These are phyloP conservation scores for Sporormia fimetaria DNA, from an alignment of 495 filamentous ascomycete species.

Conservation along the genomic window DNA sequence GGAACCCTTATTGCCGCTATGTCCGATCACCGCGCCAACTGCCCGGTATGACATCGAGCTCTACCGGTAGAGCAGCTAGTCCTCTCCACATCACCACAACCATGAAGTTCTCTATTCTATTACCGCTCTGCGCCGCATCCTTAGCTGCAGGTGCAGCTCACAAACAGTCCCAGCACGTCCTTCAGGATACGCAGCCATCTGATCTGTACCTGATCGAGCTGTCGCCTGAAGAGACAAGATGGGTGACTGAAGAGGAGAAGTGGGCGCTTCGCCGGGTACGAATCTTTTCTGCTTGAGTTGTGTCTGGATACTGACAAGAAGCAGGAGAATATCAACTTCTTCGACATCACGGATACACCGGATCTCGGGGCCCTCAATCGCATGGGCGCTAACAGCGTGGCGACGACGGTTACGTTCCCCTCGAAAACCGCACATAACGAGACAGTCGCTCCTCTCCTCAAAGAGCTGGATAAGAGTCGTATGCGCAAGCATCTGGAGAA, in stretches of 20 bases:
- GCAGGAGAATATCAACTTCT: constrained; percentile 75
- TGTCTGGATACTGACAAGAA: background rate
- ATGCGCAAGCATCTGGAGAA: constrained; percentile 55
- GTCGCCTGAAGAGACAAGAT: constrained; percentile 62
- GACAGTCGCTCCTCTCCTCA: constrained; percentile 51
- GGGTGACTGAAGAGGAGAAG: constrained; percentile 89
- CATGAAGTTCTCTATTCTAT: too few species aligned
- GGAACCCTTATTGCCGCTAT: too few species aligned
- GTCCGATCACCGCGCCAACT: too few species aligned
- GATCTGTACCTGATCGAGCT: constrained; percentile 65
- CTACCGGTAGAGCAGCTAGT: too few species aligned
- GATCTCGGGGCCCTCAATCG: constrained; percentile 41
- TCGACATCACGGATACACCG: constrained; percentile 73
- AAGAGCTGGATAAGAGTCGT: constrained; percentile 56
- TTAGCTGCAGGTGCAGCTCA: too few species aligned
- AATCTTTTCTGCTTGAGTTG: constrained; percentile 5
- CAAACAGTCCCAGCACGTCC: too few species aligned
- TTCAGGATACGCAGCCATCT: too few species aligned
- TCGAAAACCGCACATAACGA: constrained; percentile 50
- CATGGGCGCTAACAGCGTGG: constrained; percentile 22
- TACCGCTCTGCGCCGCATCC: too few species aligned
- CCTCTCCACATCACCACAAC: too few species aligned
- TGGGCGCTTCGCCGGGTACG: constrained; percentile 74
- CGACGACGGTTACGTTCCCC: constrained; percentile 49
- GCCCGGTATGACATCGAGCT: too few species aligned